phyloP scores from a whole-genome alignment of 2,329 filamentous ascomycete genomes.

The Sclerotinia subarctica region DNA sequence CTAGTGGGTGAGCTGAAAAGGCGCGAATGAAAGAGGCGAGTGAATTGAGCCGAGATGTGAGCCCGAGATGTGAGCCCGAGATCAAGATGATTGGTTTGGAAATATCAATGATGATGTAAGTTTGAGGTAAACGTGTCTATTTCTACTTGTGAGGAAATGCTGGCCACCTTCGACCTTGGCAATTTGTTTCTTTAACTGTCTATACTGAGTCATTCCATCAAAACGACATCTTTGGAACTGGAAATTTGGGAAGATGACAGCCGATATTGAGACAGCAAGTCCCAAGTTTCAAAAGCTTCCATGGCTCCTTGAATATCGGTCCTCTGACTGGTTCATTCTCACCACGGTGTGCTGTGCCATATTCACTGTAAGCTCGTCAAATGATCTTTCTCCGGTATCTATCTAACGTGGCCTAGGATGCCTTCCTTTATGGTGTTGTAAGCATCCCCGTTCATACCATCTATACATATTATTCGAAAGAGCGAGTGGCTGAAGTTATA shows the following conservation, averaged over 20 bases:
- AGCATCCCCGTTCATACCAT: neutral
- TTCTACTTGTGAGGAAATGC: neutral
- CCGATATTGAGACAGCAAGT: conserved; percentile 10
- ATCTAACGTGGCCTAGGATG: conserved; percentile 43
- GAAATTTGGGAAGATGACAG: conserved; percentile 8
- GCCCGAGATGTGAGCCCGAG: neutral
- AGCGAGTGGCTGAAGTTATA: neutral
- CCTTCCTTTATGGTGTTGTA: conserved; percentile 55
- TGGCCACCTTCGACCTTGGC: conserved; percentile 2
- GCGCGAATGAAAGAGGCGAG: neutral
- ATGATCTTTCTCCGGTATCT: neutral
- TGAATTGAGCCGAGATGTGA: neutral
- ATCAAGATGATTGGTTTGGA: conserved; percentile 2
- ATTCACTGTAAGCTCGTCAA: conserved; percentile 19
- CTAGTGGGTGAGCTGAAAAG: conserved; percentile 5
- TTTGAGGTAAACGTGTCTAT: conserved; percentile 2
- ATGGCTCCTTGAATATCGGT: conserved; percentile 28
- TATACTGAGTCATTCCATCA: neutral
- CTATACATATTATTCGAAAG: neutral
- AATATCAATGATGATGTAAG: conserved; percentile 10
- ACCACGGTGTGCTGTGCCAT: conserved; percentile 22
- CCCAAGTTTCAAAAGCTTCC: conserved; percentile 2
- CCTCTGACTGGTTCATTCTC: conserved; percentile 23
- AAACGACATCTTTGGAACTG: neutral
- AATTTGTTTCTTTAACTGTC: neutral